Evolutionary conservation across 2,329 filamentous ascomycete genomes (phyloP).

Genomic region (Cadophora luteo-olivacea): DNA sequence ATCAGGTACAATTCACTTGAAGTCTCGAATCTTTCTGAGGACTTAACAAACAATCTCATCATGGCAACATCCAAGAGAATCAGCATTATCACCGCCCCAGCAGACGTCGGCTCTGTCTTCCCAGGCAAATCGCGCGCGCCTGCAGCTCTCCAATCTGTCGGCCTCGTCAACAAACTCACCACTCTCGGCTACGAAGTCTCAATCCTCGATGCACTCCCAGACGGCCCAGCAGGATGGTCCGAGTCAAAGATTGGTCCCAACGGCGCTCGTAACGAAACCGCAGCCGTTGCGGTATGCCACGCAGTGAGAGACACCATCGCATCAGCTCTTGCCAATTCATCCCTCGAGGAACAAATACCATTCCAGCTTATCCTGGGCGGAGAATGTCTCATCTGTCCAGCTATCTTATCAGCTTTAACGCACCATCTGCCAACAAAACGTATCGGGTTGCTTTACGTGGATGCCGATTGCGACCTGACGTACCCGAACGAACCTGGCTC

Average conservation of each 20-base stretch:
- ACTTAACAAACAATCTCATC: background rate
- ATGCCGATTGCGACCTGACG: background rate
- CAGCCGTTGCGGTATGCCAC: background rate
- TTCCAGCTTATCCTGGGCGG: background rate
- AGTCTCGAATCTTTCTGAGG: too few species aligned
- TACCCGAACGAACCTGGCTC: background rate
- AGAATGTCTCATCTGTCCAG: conserved; percentile 1
- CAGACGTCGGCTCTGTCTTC: conserved; percentile 9
- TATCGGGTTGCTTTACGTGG: background rate
- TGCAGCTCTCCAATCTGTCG: background rate
- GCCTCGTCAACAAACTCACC: background rate
- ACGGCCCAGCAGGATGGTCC: background rate
- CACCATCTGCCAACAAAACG: background rate
- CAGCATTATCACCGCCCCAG: background rate
- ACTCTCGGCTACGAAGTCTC: background rate
- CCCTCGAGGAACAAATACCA: background rate
- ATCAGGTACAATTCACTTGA: too few species aligned
- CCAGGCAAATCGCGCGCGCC: background rate
- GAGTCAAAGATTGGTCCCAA: background rate
- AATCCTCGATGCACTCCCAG: background rate
- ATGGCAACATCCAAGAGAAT: background rate
- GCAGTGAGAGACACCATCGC: background rate
- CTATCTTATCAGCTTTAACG: background rate
- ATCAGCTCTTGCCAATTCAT: background rate
- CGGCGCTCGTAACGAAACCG: background rate